phyloP scores from a whole-genome alignment of 108 stramenopile genomes.

The Fistulifera solaris region DNA sequence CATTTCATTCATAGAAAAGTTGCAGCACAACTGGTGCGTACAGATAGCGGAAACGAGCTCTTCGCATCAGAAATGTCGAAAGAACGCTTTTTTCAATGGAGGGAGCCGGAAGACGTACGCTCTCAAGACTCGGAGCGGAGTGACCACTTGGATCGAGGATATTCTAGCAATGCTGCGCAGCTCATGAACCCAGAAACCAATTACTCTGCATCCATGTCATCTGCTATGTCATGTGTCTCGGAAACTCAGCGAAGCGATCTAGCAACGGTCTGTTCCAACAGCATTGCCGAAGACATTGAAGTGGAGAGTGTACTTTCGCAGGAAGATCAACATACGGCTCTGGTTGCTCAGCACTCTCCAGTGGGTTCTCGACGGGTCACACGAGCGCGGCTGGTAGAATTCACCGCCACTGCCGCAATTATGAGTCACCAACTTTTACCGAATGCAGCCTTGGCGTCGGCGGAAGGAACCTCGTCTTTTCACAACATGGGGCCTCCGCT shows the following conservation, averaged over 20 bases:
- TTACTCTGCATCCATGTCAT: background rate
- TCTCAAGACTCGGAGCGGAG: no score
- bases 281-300: conserved; percentile 47
- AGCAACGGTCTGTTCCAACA: conserved; percentile 47
- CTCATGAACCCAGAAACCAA: no score
- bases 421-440: background rate
- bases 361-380: background rate
- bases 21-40: no score
- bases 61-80: no score
- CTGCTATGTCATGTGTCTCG: conserved; percentile 23
- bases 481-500: conserved; percentile 48
- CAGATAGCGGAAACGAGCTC: no score
- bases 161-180: no score
- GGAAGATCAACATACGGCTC: conserved; percentile 1
- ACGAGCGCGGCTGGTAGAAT: background rate
- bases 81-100: no score
- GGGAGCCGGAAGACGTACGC: no score
- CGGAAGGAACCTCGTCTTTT: background rate
- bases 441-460: background rate
- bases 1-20: no score
- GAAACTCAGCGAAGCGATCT: conserved; percentile 47
- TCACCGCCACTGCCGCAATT: background rate
- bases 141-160: no score
- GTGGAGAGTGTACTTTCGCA: conserved; percentile 19
- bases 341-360: background rate